These are phyloP conservation scores for Fusarium incarnatum DNA, from an alignment of 2,329 filamentous ascomycete species.

Conservation along the genomic window DNA sequence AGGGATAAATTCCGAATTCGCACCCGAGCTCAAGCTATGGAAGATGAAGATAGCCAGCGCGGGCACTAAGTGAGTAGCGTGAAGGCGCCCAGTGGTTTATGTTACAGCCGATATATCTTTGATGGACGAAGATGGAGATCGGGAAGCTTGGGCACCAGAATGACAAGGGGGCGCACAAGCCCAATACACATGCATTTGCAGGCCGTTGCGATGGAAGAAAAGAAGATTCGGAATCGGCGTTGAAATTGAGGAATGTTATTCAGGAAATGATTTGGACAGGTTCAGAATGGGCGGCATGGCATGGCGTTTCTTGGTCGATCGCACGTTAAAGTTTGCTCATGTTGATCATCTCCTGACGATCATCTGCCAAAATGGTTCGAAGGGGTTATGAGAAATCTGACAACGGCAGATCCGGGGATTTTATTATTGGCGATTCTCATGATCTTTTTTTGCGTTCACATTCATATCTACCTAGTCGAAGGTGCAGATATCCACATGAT, in stretches of 20 bases:
- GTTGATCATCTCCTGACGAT: constrained; percentile 18
- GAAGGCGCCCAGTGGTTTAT: not conserved
- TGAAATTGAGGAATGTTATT: constrained; percentile 15
- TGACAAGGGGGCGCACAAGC: not conserved
- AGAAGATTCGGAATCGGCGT: constrained; percentile 36
- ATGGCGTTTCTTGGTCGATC: constrained; percentile 40
- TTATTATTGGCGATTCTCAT: not conserved
- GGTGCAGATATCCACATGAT: not conserved
- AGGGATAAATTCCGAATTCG: constrained; percentile 66
- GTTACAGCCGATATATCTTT: not conserved
- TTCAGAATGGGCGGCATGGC: constrained; percentile 37
- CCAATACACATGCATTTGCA: constrained; percentile 3
- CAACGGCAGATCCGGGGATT: not conserved
- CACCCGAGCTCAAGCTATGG: constrained; percentile 57
- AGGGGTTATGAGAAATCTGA: not conserved
- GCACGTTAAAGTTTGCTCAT: constrained; percentile 11
- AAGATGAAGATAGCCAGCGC: constrained; percentile 29
- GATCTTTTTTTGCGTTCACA: not conserved
- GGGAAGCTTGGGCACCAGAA: not conserved
- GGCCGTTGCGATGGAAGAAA: constrained; percentile 2
- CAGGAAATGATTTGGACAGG: constrained; percentile 22
- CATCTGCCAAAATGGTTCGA: constrained; percentile 1
- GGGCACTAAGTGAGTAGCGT: not conserved
- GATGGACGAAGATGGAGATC: constrained; percentile 1
- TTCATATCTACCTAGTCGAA: not conserved